Evolutionary conservation across 805 yeast genomes (phyloP), one percentile per base, ranked within the genome.

Genomic region (Cyberlindnera xishuangbannaensis): DNA sequence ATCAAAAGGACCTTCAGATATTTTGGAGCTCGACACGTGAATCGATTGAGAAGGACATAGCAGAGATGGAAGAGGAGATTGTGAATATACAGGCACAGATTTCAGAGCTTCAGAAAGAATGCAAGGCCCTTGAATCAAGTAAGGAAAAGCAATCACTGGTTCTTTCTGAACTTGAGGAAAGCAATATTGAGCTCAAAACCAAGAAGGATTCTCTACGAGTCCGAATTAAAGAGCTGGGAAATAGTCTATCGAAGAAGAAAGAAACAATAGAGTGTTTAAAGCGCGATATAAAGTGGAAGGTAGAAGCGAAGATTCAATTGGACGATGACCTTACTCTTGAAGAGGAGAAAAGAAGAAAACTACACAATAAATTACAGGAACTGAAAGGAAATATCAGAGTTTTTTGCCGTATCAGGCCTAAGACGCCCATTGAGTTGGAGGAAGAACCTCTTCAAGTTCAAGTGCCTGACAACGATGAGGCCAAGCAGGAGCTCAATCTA

Each of bases 341-440:
- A 39, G 90, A 83, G 45, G 55, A 63, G 1, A 50, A 62, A 23
- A 64, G 96, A 40, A 62, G 95, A 8, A 49, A 59, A 11, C 54
- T 83, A 2, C 96, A 86, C 50, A 78, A 84, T 50, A 67, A 65
- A 41, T 61, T 90, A 6, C 96, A 87, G 55, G 95, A 85, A 39
- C 56, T 90, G 24, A 83, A 87, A 56, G 97, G 98, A 1, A 92
- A 86, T 48, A 87, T 92, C 21, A 62, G 97, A 29, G 97, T 90
- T 0, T 85, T 80, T 48, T 90, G 97, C 53, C 67, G 98, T 24
- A 67, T 90, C 5, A 67, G 94, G 34, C 96, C 96, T 0, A 60
- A 65, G 6, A 40, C 56, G 31, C 10, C 40, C 33, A 37, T 46
- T 45, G 46, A 49, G 27, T 45, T 46, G 20, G 33, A 29, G 6